Evolutionary conservation across 1,139 yeast genomes (phyloP).

Genomic region (Petasospora rhodanensis): DNA sequence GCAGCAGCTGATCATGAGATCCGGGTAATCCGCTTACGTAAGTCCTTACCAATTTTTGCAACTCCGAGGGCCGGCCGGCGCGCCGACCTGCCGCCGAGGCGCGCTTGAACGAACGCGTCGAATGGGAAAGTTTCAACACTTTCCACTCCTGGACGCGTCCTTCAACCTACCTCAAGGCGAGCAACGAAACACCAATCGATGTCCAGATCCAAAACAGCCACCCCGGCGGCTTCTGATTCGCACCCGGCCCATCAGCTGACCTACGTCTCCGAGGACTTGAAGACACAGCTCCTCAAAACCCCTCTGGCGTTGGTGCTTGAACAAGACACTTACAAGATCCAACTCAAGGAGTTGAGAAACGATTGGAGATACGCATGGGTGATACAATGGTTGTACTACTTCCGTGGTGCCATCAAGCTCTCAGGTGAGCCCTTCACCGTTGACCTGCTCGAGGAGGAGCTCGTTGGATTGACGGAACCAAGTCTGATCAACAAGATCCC

Average conservation of each 20-base stretch:
- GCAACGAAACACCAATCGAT: too few species aligned
- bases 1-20: too few species aligned
- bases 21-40: too few species aligned
- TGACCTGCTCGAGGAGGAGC: constrained; percentile 46
- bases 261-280: constrained; percentile 24
- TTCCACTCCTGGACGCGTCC: too few species aligned
- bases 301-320: constrained; percentile 25
- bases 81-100: too few species aligned
- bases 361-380: constrained; percentile 40
- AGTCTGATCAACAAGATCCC: constrained; percentile 39
- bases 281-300: constrained; percentile 23
- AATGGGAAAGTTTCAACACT: too few species aligned
- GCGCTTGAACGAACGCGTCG: too few species aligned
- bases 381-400: constrained; percentile 45
- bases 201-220: constrained; percentile 17
- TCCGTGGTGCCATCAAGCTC: constrained; percentile 42
- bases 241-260: constrained; percentile 26
- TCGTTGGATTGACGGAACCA: constrained; percentile 36
- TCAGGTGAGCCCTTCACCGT: constrained; percentile 44
- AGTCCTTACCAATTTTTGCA: too few species aligned
- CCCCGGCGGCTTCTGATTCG: constrained; percentile 18
- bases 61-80: too few species aligned
- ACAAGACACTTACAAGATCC: constrained; percentile 22
- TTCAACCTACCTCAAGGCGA: too few species aligned
- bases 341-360: constrained; percentile 24